Evolutionary conservation across 2,329 filamentous ascomycete species (phyloP).

Genomic region (Polychaeton citri): DNA sequence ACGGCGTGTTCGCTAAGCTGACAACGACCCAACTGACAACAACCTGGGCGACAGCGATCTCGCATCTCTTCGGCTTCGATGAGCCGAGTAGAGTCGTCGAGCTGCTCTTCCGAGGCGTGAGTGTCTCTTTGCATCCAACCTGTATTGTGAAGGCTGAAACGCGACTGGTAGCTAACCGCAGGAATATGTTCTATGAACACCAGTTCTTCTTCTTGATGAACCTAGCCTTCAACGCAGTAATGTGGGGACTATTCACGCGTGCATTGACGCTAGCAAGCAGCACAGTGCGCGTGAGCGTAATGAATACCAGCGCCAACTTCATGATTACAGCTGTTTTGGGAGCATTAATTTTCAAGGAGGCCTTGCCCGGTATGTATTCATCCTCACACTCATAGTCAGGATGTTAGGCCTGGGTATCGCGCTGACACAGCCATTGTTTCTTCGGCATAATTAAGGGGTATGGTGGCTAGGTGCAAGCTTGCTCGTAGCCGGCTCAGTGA

Average conservation of each 20-base stretch:
- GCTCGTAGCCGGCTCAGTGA: slow-evolving; percentile 63
- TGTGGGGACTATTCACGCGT: slow-evolving; percentile 74
- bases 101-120: slow-evolving; percentile 36
- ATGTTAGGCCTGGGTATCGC: no score
- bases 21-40: slow-evolving; percentile 49
- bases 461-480: slow-evolving; percentile 67
- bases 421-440: no score
- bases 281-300: slow-evolving; percentile 66
- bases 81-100: slow-evolving; percentile 36
- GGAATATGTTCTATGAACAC: no score
- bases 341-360: slow-evolving; percentile 56
- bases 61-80: slow-evolving; percentile 32
- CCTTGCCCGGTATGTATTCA: slow-evolving; percentile 39
- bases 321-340: slow-evolving; percentile 64
- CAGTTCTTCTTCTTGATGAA: slow-evolving; percentile 66
- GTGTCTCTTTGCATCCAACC: no score
- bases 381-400: no score
- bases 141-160: no score
- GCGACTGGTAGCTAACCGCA: no score
- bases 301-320: slow-evolving; percentile 75
- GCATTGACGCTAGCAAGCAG: slow-evolving; percentile 62
- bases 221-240: slow-evolving; percentile 61
- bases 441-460: slow-evolving; percentile 33
- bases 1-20: slow-evolving; percentile 76
- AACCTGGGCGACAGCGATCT: slow-evolving; percentile 36